phyloP scores from a whole-genome alignment of 1,284 basidiomycete species.

The Hymenochaete sp. region DNA sequence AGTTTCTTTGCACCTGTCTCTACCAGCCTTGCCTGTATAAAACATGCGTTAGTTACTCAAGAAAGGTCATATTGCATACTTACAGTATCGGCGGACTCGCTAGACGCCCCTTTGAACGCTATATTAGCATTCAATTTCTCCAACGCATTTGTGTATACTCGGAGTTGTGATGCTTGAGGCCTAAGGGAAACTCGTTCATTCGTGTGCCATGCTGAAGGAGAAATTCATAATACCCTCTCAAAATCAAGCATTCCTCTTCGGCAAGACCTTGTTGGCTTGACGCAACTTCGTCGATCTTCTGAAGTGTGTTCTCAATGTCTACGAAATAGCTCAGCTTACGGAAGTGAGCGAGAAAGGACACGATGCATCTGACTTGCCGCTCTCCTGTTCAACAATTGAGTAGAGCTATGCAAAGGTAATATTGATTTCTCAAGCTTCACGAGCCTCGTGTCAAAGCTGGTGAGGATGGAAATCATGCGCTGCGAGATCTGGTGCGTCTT shows the following conservation, averaged over 20 bases:
- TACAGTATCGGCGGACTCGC: constrained; percentile 52
- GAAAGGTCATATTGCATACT: background rate
- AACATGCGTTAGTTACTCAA: constrained; percentile 4
- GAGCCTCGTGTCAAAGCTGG: constrained; percentile 68
- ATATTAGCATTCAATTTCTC: constrained; percentile 70
- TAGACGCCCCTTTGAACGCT: constrained; percentile 60
- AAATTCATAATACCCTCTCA: constrained; percentile 50
- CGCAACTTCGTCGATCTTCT: constrained; percentile 69
- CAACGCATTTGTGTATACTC: constrained; percentile 57
- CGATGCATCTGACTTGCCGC: constrained; percentile 25
- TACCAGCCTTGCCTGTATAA: constrained; percentile 55
- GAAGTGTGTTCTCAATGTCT: constrained; percentile 72
- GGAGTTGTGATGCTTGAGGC: constrained; percentile 59
- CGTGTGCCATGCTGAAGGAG: constrained; percentile 5
- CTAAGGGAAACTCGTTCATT: constrained; percentile 27
- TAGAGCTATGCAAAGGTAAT: constrained; percentile 62
- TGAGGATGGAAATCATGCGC: constrained; percentile 71
- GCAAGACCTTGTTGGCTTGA: constrained; percentile 69
- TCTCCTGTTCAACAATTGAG: constrained; percentile 63
- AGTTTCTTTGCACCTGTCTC: constrained; percentile 76
- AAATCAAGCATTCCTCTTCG: constrained; percentile 65
- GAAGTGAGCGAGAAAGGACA: background rate
- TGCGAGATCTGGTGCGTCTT: constrained; percentile 76
- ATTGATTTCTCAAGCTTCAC: constrained; percentile 77
- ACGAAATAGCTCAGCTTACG: constrained; percentile 6